Conservation (phyloP, 2,329 filamentous ascomycete genomes). For the Atkinsonella hypoxylon region DNA sequence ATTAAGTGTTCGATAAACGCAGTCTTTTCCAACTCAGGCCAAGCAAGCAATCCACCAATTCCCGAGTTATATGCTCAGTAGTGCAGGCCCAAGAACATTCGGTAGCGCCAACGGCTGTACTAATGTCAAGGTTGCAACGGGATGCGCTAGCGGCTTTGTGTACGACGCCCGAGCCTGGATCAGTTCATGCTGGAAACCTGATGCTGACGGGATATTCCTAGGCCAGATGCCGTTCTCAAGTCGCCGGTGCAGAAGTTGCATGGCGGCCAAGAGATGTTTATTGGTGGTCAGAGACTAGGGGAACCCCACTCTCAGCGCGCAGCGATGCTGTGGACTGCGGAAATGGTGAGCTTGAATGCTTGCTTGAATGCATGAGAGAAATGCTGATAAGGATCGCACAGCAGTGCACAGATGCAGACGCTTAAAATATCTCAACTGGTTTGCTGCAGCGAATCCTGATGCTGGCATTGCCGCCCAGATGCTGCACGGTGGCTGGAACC, state of each 20-base stretch:
- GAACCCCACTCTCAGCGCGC: neutral
- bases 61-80: neutral
- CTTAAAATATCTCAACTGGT: neutral
- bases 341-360: neutral
- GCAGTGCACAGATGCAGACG: neutral
- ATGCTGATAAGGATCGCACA: neutral
- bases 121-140: neutral
- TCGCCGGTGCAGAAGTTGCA: neutral
- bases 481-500: constrained; percentile 16
- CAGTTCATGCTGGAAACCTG: neutral
- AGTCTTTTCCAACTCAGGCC: too few relatives aligned
- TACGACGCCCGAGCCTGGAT: neutral
- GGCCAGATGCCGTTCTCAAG: neutral
- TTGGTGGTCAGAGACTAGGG: neutral
- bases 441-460: constrained; percentile 17
- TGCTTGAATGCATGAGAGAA: neutral
- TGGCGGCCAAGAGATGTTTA: neutral
- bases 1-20: too few relatives aligned
- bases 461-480: constrained; percentile 32
- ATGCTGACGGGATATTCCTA: neutral
- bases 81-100: neutral
- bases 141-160: neutral
- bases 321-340: neutral
- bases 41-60: neutral
- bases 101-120: too few relatives aligned